Evolutionary conservation across 768 basidiomycete species (phyloP), one percentile per base, ranked within the genome.

Genomic region (Rhizopogon vesiculosus): DNA sequence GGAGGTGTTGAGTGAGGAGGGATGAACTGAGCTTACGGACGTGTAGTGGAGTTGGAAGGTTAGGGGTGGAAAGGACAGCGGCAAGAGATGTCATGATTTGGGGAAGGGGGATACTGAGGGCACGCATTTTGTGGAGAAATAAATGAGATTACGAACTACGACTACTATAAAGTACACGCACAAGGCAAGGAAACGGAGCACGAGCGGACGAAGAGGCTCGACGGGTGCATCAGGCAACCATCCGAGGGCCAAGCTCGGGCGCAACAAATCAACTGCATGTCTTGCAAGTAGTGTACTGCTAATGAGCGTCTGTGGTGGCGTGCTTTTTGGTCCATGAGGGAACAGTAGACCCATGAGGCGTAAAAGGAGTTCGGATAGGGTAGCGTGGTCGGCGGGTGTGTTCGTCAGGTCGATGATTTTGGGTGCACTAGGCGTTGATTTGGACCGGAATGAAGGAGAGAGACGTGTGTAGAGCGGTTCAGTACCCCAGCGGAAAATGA

Each of bases 401-500:
- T 67, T 67, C 5, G 78, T 75, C 15, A 78, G 62, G 52, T 84
- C 79, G 35, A 80, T 73, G 45, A 81, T 73, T 55, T 67, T 74
- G 5, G 74, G 61, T 7, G 57, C 51, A 15, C 40, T 57, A 18
- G 60, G 51, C 10, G 59, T 43, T 7, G 66, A 54, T 39, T 66
- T 69, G 44, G 61, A 60, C 16, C 74, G 72, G 79, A 76, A 79
- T 40, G 70, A 64, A 49, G 67, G 65, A 25, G 64, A 62, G n/a
- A 84, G 68, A 49, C 72, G 74, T 12, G 66, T 59, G 40, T 87
- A 72, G 4, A 86, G 64, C 3, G 80, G 80, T 13, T 84, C 78
- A 3, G 82, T 67, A 7, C 82, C 86, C 90, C 89, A 90, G 60
- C 82, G 85, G 64, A 92, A 88, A 28, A 80, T 66, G 56, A 92